A percentile compares a stretch with the other conserved stretches of the same genome.
Evolutionary conservation across 192 early-diverging fungal genomes (phyloP).

Genomic region (Coemansia sp.): DNA sequence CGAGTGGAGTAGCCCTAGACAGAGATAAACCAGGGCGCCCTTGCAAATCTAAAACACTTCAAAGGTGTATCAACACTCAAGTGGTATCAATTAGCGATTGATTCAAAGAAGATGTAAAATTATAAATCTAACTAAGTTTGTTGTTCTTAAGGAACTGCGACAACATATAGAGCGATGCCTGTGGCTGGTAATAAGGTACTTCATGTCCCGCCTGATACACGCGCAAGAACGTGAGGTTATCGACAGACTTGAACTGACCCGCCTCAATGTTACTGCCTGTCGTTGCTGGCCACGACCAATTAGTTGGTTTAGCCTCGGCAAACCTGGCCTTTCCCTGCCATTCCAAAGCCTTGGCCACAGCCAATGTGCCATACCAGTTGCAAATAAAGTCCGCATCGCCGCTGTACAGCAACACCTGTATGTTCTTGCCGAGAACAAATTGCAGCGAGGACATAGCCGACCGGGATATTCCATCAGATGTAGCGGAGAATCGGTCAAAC

Average conservation of each 20-base stretch:
- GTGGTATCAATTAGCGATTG: too few relatives aligned
- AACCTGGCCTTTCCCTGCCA: slow-evolving; percentile 50
- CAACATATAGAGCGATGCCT: slow-evolving; percentile 79
- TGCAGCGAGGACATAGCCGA: slow-evolving; percentile 45
- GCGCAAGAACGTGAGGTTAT: slow-evolving; percentile 78
- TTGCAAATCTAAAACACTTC: background rate
- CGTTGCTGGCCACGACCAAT: slow-evolving; percentile 47
- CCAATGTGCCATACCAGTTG: slow-evolving; percentile 60
- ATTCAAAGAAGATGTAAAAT: too few relatives aligned
- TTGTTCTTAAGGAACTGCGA: slow-evolving; percentile 66
- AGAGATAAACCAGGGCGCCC: background rate
- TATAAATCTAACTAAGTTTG: slow-evolving; percentile 10
- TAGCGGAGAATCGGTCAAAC: slow-evolving; percentile 42
- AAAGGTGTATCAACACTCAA: too few relatives aligned
- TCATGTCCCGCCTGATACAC: slow-evolving; percentile 87
- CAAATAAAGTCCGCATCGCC: slow-evolving; percentile 85
- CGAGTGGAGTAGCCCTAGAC: background rate
- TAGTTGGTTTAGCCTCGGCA: slow-evolving; percentile 6
- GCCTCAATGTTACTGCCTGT: slow-evolving; percentile 27
- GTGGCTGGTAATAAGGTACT: slow-evolving; percentile 90
- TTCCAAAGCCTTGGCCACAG: slow-evolving; percentile 43
- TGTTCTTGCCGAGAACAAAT: slow-evolving; percentile 56
- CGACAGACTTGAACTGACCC: slow-evolving; percentile 64
- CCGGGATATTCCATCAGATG: slow-evolving; percentile 54
- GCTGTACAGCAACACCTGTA: slow-evolving; percentile 70